These are phyloP conservation scores for Juglanconis juglandina DNA, from an alignment of 2,329 filamentous ascomycete species.

Conservation along the genomic window DNA sequence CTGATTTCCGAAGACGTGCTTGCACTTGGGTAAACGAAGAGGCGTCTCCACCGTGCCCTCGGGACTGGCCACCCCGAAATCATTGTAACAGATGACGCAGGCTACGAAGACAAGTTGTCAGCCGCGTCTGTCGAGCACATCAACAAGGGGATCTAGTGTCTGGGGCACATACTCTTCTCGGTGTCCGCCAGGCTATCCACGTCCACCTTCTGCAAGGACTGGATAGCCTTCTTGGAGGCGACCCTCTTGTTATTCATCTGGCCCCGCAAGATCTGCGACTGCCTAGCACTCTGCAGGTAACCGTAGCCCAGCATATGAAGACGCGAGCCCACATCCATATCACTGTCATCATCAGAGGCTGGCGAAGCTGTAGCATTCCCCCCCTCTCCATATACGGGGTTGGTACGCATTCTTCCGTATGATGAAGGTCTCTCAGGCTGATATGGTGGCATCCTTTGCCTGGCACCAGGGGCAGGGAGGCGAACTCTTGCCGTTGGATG, in stretches of 20 bases:
- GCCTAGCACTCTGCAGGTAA: slow-evolving; percentile 6
- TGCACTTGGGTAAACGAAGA: slow-evolving; percentile 58
- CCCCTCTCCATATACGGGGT: not conserved
- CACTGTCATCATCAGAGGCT: slow-evolving; percentile 12
- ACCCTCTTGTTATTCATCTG: slow-evolving; percentile 41
- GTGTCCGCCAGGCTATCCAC: slow-evolving; percentile 41
- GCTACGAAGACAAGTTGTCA: slow-evolving; percentile 33
- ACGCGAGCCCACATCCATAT: slow-evolving; percentile 28
- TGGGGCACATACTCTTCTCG: slow-evolving; percentile 44
- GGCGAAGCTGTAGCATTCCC: slow-evolving; percentile 2
- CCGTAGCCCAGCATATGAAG: slow-evolving; percentile 27
- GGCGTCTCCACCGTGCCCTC: slow-evolving; percentile 57
- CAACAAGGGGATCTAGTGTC: slow-evolving; percentile 1
- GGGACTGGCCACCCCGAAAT: slow-evolving; percentile 53
- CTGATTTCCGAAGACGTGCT: slow-evolving; percentile 61
- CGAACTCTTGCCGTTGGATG: not conserved
- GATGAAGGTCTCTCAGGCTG: not conserved
- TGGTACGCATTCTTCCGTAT: not conserved
- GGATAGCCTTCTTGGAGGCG: slow-evolving; percentile 45
- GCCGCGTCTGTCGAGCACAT: not conserved
- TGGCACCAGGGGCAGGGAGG: not conserved
- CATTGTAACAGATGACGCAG: slow-evolving; percentile 64
- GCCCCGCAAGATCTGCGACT: slow-evolving; percentile 43
- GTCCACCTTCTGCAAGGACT: slow-evolving; percentile 44
- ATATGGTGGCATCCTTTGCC: not conserved